Evolutionary conservation across 768 basidiomycete genomes (phyloP), one percentile per base, ranked within the genome.

Genomic region (Pisolithus marmoratus): DNA sequence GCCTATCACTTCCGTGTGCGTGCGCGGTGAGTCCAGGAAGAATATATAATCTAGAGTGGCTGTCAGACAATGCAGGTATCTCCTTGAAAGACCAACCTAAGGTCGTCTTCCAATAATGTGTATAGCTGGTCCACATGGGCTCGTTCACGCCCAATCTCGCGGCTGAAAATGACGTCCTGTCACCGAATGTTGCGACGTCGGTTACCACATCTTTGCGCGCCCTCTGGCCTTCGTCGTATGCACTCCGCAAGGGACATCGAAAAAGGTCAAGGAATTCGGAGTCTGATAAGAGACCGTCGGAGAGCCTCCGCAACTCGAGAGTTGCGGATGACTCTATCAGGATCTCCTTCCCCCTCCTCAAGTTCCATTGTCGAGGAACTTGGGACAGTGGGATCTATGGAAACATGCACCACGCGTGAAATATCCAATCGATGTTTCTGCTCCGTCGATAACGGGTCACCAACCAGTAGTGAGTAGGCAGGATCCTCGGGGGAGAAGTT

Each of bases 71-170:
- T 20, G 8, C 17, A 29, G 19, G 43, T 8, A 8, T 23, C 23
- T n/a, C 34, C 40, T 49, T 24, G 9, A 23, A 46, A 24, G 3
- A 63, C 72, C 54, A 58, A 87, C 92, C 92, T 63, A 94, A 64
- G 3, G 87, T 85, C 8, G 85, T 70, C 60, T 87, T 81, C 90
- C 91, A 94, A 61, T 84, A 85, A 66, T 90, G 82, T 1, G 94
- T 92, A 61, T 86, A 95, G 63, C 86, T 90, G 36, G 94, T 94
- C 73, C 84, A 97, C 65, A 82, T 78, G 3, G 93, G 92, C 63
- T 94, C 91, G 63, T 78, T 68, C 11, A 68, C 72, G 4, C 91
- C 91, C 19, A 68, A 70, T 51, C 76, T 71, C 9, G 62, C 69
- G 14, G 63, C 29, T n/a, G 69, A 58, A 4, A 81, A 52, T 3